These are phyloP conservation scores for Exophiala sideris DNA, from an alignment of 2,329 filamentous ascomycete species.

Conservation along the genomic window DNA sequence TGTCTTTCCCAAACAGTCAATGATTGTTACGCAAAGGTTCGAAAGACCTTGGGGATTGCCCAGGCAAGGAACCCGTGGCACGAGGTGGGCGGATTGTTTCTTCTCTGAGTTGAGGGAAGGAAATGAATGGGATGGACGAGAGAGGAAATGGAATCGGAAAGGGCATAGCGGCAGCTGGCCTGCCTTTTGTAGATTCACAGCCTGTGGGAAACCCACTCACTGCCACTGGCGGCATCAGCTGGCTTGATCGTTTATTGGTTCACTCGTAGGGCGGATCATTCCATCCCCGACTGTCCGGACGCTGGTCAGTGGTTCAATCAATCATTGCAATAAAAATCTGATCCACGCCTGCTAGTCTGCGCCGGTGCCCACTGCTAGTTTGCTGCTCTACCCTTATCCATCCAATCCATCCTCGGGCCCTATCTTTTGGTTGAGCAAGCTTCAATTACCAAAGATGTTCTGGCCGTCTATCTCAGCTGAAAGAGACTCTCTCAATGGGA, in stretches of 20 bases:
- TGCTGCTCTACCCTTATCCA: constrained; percentile 1
- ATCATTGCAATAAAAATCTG: not conserved
- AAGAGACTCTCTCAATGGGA: too few relatives aligned
- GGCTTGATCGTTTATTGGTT: constrained; percentile 4
- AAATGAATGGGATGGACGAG: constrained; percentile 19
- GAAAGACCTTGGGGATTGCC: not conserved
- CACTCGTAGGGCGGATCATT: constrained; percentile 16
- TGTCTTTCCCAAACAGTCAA: too few relatives aligned
- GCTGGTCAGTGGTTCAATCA: constrained; percentile 1
- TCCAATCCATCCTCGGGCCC: too few relatives aligned
- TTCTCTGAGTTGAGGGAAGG: not conserved
- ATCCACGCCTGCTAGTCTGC: not conserved
- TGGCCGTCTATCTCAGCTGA: not conserved
- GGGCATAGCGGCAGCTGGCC: constrained; percentile 26
- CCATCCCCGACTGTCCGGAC: constrained; percentile 20
- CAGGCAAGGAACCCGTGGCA: not conserved
- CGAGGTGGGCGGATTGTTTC: not conserved
- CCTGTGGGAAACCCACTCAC: constrained; percentile 3
- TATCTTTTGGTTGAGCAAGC: too few relatives aligned
- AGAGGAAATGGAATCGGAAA: constrained; percentile 28
- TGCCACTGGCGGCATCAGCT: constrained; percentile 11
- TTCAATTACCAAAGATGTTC: not conserved
- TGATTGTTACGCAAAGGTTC: not conserved
- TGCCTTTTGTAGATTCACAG: constrained; percentile 26
- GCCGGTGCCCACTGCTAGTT: constrained; percentile 3